Evolutionary conservation across 352 stramenopile genomes (phyloP), one percentile per base, ranked within the genome.

Genomic region (Phytophthora boehmeriae): DNA sequence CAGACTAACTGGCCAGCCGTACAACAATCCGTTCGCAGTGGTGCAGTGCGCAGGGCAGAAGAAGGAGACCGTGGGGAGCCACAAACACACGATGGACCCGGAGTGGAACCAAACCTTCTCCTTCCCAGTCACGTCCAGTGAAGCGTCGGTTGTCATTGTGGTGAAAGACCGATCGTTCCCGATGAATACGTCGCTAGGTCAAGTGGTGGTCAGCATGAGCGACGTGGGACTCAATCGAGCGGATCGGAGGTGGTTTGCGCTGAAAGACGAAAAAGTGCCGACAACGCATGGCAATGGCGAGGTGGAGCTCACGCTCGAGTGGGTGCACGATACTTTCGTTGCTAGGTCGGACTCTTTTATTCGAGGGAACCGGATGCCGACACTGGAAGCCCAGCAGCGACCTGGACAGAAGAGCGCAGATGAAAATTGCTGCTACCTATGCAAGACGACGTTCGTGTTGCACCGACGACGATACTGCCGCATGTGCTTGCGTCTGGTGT

Each of bases 31-130:
- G 42, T 95, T 90, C 44, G 84, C 86, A 1, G 73, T 94, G 9
- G 70, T 95, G 27, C 69, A 86, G 27, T 96, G 88, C 17, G 83
- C 90, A 0, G 81, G 86, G 0, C 88, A 96, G 64, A 95, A 95
- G 73, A 95, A 93, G 28, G 88, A 95, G 57, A 96, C 88, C 0
- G 83, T 92, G 11, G 86, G 86, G 23, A 95, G 85, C 51, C 84
- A 96, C 66, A 91, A 91, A 43, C 87, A 95, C 59, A 96, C 86
- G 38, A 96, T 96, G 88, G 86, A 96, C 22, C 88, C 88, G 0
- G 88, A 96, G 63, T 96, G 88, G 88, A 96, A 96, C 54, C 88
- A 96, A 48, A 95, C 88, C 0, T 96, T 96, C 47, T 94, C 86
- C 8, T 96, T 96, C 42, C 88, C 88, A 0, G 88, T 96, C 8